These are phyloP conservation scores for Backusella circina DNA, from an alignment of 192 early-diverging fungal species.

Conservation along the genomic window DNA sequence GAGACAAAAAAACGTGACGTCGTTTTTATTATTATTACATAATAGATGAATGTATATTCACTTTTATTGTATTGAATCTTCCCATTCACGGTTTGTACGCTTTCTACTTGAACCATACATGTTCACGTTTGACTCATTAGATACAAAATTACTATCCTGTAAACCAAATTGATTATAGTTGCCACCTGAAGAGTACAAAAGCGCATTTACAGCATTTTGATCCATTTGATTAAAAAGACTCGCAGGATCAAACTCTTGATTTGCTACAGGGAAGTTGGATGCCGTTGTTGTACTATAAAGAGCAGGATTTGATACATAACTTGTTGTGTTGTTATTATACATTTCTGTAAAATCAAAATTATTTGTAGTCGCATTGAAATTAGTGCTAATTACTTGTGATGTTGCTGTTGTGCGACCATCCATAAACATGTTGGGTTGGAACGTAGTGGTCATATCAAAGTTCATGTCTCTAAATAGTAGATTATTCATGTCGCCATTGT, in stretches of 20 bases:
- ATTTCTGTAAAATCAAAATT: background rate
- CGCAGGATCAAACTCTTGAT: conserved; percentile 10
- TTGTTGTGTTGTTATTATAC: background rate
- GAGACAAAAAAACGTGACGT: background rate
- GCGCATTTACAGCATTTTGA: conserved; percentile 23
- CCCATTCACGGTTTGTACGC: conserved; percentile 31
- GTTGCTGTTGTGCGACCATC: background rate
- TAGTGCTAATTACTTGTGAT: background rate
- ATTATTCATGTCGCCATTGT: conserved; percentile 12
- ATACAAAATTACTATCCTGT: conserved; percentile 5
- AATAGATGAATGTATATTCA: background rate
- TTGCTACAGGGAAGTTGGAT: conserved; percentile 2
- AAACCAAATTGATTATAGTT: background rate
- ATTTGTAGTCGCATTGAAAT: background rate
- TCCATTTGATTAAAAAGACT: conserved; percentile 24
- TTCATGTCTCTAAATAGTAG: conserved; percentile 19
- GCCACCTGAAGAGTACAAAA: conserved; percentile 13
- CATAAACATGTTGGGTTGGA: background rate
- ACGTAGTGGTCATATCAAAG: conserved; percentile 12
- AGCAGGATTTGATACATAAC: background rate
- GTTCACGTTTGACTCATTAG: background rate
- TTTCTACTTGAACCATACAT: conserved; percentile 16
- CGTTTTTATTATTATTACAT: background rate
- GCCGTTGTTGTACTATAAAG: background rate
- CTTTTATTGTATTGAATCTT: conserved; percentile 17